These are phyloP conservation scores for Dysphania ambrosioides DNA, from an alignment of 148 eudicot species.

Conservation along the genomic window DNA sequence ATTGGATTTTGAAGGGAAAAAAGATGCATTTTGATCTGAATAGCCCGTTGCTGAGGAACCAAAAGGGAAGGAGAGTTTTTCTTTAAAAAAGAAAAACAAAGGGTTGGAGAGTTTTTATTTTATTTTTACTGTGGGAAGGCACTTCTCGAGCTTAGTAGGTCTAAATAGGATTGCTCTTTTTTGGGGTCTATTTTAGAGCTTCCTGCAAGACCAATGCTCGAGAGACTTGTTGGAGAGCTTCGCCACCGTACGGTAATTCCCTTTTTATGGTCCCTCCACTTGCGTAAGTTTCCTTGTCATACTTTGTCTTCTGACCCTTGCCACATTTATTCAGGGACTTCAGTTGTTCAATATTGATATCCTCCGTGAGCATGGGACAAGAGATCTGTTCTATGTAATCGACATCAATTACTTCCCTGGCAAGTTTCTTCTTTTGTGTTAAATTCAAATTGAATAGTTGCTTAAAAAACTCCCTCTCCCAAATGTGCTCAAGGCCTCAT, in stretches of 20 bases:
- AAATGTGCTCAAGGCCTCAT: neutral
- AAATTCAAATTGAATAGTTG: neutral
- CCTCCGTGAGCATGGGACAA: conserved; percentile 45
- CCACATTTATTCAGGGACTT: conserved; percentile 34
- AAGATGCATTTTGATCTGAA: neutral
- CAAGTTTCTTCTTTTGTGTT: conserved; percentile 17
- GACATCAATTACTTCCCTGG: conserved; percentile 58
- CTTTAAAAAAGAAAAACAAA: too few relatives aligned
- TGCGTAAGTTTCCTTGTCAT: neutral
- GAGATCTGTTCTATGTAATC: conserved; percentile 43
- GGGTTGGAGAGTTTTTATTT: neutral
- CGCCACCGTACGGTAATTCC: conserved; percentile 33
- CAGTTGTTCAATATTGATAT: conserved; percentile 49
- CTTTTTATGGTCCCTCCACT: neutral
- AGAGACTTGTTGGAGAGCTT: conserved; percentile 40
- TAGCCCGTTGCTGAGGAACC: neutral
- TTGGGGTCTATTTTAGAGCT: conserved; percentile 31
- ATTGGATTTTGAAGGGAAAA: neutral
- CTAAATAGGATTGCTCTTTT: neutral
- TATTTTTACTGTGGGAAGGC: neutral
- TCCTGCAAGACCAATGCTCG: conserved; percentile 41
- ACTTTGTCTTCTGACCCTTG: neutral
- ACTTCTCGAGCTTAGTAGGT: neutral
- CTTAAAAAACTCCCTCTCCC: neutral
- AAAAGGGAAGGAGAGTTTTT: neutral